Evolutionary conservation across 2,329 filamentous ascomycete genomes (phyloP), one percentile per base, ranked within the genome.

Genomic region (Teratosphaeria nubilosa): DNA sequence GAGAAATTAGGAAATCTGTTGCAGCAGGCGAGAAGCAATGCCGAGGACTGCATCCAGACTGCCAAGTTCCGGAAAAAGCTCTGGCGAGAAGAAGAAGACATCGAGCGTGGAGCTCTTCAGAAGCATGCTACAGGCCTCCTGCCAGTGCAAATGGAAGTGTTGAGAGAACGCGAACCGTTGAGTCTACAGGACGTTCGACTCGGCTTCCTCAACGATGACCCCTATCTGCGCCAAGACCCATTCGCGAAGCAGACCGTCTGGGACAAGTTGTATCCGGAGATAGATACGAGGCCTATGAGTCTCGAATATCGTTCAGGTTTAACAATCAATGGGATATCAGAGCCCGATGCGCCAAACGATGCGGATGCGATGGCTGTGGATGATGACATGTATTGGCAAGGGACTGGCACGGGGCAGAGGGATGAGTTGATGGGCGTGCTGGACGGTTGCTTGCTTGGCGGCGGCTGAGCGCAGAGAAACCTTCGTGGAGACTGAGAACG

Each of bases 151-250:
- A 83, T 88, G 2, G 90, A 88, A 69, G 86, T 87, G 56, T 86
- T 87, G 16, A 83, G 83, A 57, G 84, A 87, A 65, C 80, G 90
- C 45, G 82, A 85, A 5, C 84, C 88, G 0, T 74, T 96, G 1
- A 85, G 85, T 14, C 86, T 92, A 75, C 84, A 86, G 20, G 92
- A 96, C 70, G 73, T 96, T 53, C 82, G 87, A 41, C 76, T 96
- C 2, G 85, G 89, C 0, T 72, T 95, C 16, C 83, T 88, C 59
- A 80, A 96, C 63, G 85, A 87, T 13, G 88, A 94, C 56, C 83
- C 82, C 27, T 86, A 88, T 59, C 79, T 95, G 62, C 84, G 85
- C 10, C 85, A 89, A 60, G 91, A 94, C 75, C 90, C 89, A 0
- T 79, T 90, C 25, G 77, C 95, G 41, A 81, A 84, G 30, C 85